Evolutionary conservation across 257 asterid genomes (phyloP), one percentile per base, ranked within the genome.

Genomic region (Przewalskia tangutica): DNA sequence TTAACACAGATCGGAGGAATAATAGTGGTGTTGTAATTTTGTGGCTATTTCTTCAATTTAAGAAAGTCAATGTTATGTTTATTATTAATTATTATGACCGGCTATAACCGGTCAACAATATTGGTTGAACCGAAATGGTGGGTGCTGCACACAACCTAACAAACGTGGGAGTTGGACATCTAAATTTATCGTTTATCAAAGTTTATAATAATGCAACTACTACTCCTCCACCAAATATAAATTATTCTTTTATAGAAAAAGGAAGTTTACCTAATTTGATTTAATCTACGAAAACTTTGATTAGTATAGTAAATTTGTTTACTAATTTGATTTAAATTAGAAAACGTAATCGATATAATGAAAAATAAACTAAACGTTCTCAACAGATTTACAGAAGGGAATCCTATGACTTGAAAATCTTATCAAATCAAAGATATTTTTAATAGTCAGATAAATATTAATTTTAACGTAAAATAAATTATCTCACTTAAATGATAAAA

Each of bases 1-100:
- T 34, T 34, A 48, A 77, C 87, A 85, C 87, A 36, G 77, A 67
- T 65, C 84, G 68, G 55, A 71, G 62, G 42, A 12, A 27, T 70
- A 12, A 27, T 70, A 4, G 66, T 63, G 58, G 77, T 60, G 32
- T 8, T 76, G 7, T 23, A 11, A 67, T 38, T 46, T 59, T 59
- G 20, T 73, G 79, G 20, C 40, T 73, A 12, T 46, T 20, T 46
- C 44, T 73, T 50, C 79, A 48, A 23, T 48, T 20, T 48, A 50
- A 16, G 0, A 48, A 73, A 73, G 79, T 73, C 79, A 48, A 7
- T 5, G 2, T 38, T 38, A 32, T 32, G 4, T 2, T 7, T 66
- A 38, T 38, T 38, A 38, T 38, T 38, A 38, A n/a, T 38, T 27
- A 11, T 48, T 48, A 23, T 48, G 79, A 73, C 79, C 36, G 79